These are phyloP conservation scores for Eucalyptus leucophloia DNA, from an alignment of 345 rosid species.

Conservation along the genomic window DNA sequence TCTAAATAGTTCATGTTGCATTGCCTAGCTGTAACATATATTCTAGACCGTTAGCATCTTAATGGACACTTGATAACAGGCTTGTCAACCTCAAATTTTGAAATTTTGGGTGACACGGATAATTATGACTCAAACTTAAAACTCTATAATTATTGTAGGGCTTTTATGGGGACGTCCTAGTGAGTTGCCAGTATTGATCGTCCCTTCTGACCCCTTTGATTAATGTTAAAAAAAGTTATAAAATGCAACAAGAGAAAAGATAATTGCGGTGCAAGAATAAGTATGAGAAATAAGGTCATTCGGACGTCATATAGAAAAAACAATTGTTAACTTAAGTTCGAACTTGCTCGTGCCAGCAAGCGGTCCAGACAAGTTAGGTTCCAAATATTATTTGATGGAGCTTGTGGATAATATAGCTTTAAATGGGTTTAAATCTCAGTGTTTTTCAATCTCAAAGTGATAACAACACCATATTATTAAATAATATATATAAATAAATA, in stretches of 20 bases:
- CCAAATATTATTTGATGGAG: background rate
- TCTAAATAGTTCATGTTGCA: background rate
- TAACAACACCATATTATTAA: background rate
- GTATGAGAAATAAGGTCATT: background rate
- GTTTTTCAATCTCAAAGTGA: background rate
- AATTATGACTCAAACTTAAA: background rate
- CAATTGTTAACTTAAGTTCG: background rate
- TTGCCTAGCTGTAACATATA: background rate
- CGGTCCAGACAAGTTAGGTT: background rate
- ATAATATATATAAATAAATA: background rate
- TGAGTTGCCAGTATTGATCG: fast-evolving
- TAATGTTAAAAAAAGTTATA: too few relatives aligned
- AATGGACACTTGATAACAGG: background rate
- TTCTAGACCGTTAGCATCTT: background rate
- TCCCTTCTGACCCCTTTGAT: background rate
- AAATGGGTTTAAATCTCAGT: background rate
- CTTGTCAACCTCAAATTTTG: background rate
- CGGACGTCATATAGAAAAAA: background rate
- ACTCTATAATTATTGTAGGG: background rate
- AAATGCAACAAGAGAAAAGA: background rate
- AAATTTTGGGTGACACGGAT: fast-evolving
- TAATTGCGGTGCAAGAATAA: background rate
- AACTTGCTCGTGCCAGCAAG: background rate
- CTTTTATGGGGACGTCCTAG: background rate
- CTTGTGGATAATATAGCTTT: background rate